phyloP scores from a whole-genome alignment of 1,284 basidiomycete genomes.

The Leccinum fallax region DNA sequence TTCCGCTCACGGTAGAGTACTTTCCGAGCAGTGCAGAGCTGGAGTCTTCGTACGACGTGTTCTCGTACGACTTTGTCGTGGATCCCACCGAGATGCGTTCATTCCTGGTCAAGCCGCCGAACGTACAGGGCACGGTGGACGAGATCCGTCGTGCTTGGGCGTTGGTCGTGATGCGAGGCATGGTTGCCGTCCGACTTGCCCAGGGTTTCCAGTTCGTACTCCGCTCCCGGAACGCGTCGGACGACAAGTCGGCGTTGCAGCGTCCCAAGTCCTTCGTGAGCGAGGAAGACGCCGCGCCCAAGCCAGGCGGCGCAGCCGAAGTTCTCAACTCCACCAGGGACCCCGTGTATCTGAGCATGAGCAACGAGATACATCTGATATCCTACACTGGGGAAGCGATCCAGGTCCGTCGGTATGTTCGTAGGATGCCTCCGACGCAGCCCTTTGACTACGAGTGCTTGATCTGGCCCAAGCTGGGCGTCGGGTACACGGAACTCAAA shows the following conservation, averaged over 20 bases:
- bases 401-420: constrained; percentile 86
- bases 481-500: constrained; percentile 81
- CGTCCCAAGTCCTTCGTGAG: constrained; percentile 57
- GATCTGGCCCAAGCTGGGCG: constrained; percentile 90
- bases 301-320: constrained; percentile 71
- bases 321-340: constrained; percentile 66
- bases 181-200: constrained; percentile 89
- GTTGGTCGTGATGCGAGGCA: constrained; percentile 86
- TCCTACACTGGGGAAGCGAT: constrained; percentile 87
- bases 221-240: constrained; percentile 40
- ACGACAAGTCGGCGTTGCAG: constrained; percentile 39
- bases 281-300: constrained; percentile 57
- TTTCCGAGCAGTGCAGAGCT: constrained; percentile 80
- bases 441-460: constrained; percentile 84
- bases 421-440: constrained; percentile 65
- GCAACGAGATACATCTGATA: constrained; percentile 93
- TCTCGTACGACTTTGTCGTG: constrained; percentile 79
- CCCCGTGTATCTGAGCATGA: constrained; percentile 91
- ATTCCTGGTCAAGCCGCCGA: constrained; percentile 74
- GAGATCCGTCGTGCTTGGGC: constrained; percentile 73
- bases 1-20: constrained; percentile 93
- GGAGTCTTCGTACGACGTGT: constrained; percentile 78
- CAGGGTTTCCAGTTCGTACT: constrained; percentile 98
- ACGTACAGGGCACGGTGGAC: constrained; percentile 49
- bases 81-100: constrained; percentile 78